Percentiles rank a stretch among this genome's conserved stretches.
Conservation (phyloP, 163 green algal genomes). For the Volvox carteri region DNA sequence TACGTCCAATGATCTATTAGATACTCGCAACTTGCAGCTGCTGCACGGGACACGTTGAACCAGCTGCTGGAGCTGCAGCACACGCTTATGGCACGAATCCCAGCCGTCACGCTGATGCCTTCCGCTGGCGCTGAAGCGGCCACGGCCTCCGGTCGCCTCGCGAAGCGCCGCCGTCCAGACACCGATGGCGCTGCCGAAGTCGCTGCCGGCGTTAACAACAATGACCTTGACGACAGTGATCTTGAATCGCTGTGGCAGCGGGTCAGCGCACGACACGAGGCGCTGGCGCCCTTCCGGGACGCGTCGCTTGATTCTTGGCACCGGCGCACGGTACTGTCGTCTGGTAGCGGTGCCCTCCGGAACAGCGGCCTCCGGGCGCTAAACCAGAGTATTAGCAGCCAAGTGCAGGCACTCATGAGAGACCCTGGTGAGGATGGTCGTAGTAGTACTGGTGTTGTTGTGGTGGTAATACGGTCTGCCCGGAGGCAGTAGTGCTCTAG, state of each 20-base stretch:
- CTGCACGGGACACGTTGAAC: constrained; percentile 56
- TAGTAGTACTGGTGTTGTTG: too few species aligned
- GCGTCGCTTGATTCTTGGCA: constrained; percentile 85
- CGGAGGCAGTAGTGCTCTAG: too few species aligned
- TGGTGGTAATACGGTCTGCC: too few species aligned
- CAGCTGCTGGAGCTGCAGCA: constrained; percentile 71
- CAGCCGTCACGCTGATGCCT: constrained; percentile 2
- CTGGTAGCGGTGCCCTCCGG: constrained; percentile 64
- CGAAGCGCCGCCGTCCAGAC: constrained; percentile 26
- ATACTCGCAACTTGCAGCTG: constrained; percentile 31
- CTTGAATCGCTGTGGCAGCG: constrained; percentile 59
- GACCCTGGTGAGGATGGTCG: constrained; percentile 49
- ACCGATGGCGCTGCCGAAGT: not conserved
- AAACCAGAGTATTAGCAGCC: constrained; percentile 67
- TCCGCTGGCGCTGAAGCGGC: constrained; percentile 17
- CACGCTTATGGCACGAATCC: constrained; percentile 67
- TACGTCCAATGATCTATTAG: too few species aligned
- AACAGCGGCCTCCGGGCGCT: constrained; percentile 63
- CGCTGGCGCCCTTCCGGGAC: constrained; percentile 75
- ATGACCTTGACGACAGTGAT: not conserved
- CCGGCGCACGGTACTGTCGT: constrained; percentile 77
- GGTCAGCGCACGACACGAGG: constrained; percentile 55
- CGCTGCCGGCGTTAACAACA: too few species aligned
- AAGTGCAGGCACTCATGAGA: constrained; percentile 66
- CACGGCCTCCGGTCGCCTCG: constrained; percentile 12